A percentile compares a stretch with the other conserved stretches of the same genome.
phyloP scores from a whole-genome alignment of 495 filamentous ascomycete species.

The Penicillium paradoxum region DNA sequence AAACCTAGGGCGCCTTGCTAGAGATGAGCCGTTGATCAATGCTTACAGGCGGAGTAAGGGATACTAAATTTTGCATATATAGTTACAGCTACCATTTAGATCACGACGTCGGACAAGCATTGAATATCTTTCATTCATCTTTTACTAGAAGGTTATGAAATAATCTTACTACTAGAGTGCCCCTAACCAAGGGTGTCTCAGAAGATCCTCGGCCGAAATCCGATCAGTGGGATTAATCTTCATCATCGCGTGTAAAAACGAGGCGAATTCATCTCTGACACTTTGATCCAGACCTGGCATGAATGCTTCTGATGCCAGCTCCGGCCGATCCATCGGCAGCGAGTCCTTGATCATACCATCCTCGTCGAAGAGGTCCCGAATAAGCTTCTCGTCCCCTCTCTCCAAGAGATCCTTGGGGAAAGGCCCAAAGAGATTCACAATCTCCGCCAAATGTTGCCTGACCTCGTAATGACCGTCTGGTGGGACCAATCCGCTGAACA shows the following conservation, averaged over 20 bases:
- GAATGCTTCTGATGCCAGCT: too few species aligned
- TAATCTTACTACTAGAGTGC: too few species aligned
- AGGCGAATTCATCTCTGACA: too few species aligned
- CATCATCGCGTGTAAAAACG: too few species aligned
- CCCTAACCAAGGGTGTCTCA: too few species aligned
- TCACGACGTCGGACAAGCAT: too few species aligned
- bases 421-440: not conserved
- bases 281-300: too few species aligned
- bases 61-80: constrained; percentile 17
- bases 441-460: not conserved
- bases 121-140: too few species aligned
- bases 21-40: constrained; percentile 64
- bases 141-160: not conserved
- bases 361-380: not conserved
- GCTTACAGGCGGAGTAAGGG: constrained; percentile 52
- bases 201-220: too few species aligned
- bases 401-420: not conserved
- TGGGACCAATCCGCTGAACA: not conserved
- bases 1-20: constrained; percentile 56
- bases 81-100: too few species aligned
- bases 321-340: too few species aligned
- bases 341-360: not conserved
- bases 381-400: not conserved
- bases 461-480: not conserved
- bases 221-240: too few species aligned